Evolutionary conservation across 495 filamentous ascomycete species (phyloP).

Genomic region (Podospora tetraspora): DNA sequence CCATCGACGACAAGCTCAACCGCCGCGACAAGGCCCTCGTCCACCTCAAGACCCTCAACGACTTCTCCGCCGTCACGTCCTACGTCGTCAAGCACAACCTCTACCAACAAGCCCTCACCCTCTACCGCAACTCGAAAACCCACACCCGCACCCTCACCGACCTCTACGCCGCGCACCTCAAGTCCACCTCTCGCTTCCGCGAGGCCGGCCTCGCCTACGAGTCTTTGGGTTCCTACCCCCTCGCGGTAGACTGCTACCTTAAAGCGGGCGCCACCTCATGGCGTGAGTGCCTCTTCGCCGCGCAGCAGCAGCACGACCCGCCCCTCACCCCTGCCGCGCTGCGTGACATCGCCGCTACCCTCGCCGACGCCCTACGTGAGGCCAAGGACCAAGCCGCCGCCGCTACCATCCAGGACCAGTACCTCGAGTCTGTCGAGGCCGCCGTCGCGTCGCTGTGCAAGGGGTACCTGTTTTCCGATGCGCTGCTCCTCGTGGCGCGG

Average conservation of each 20-base stretch:
- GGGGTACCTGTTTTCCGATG: constrained; percentile 78
- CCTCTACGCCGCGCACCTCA: constrained; percentile 74
- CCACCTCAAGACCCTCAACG: constrained; percentile 60
- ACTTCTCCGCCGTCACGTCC: constrained; percentile 65
- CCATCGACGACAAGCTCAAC: constrained; percentile 81
- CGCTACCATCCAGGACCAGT: constrained; percentile 72
- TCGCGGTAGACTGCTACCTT: constrained; percentile 74
- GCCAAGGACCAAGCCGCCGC: constrained; percentile 75
- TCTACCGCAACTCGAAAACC: constrained; percentile 76
- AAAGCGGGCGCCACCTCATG: constrained; percentile 66
- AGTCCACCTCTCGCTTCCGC: constrained; percentile 64
- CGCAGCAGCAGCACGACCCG: constrained; percentile 49
- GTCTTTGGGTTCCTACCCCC: constrained; percentile 64
- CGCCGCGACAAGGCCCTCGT: constrained; percentile 69
- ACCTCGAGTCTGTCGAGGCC: constrained; percentile 62
- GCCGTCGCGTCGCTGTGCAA: constrained; percentile 72
- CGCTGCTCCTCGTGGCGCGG: constrained; percentile 59
- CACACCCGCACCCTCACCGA: constrained; percentile 54
- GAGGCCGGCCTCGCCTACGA: constrained; percentile 88
- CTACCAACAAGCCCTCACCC: constrained; percentile 66
- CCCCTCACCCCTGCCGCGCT: constrained; percentile 54
- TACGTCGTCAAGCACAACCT: constrained; percentile 77
- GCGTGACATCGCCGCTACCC: constrained; percentile 54
- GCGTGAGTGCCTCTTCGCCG: constrained; percentile 83
- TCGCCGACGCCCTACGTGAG: constrained; percentile 70